Base-by-base conservation (phyloP, 768 basidiomycete species). In the Suillus lakei region DNA sequence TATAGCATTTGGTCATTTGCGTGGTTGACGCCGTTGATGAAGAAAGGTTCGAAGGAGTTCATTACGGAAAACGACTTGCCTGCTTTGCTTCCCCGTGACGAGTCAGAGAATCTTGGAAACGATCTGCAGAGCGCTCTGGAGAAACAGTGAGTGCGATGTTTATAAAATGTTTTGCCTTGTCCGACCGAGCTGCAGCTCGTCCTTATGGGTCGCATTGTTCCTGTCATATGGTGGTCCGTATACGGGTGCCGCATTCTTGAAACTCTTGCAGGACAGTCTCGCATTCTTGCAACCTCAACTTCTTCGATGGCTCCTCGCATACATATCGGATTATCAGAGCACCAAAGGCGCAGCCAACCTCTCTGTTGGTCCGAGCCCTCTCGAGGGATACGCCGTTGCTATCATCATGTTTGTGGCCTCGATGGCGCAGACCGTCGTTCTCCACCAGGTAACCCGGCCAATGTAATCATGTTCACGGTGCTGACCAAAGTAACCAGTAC, bases 21-120 rank as follows among this genome's bases (percentile, higher is more conserved):
- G 0, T 99, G 95, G 95, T 85, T 98, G 82, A 93, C 92, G 1
- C 85, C 85, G 0, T 84, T 95, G 21, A 85, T 96, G 87, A 83
- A 80, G 69, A 89, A 89, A 71, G 92, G 92, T 36, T 83, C 84
- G 0, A 74, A 78, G 6, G 78, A 85, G 61, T 88, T 85, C 73
- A 89, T 98, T 64, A 91, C 91, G 1, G 95, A 97, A 74, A 85
- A 90, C 34, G 97, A 99, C 72, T 84, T 98, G 28, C 95, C 95
- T 50, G 84, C 88, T 0, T 81, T 98, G 30, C 79, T 87, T 30
- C 79, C 88, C 0, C 72, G 78, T 10, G 93, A 98, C 71, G 87
- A 91, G 69, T 89, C 94, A 0, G 83, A 83, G 30, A 84, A 86
- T 28, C 85, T 98, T 0, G 91, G 91, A 15, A 68, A 80, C 10